phyloP scores from a whole-genome alignment of 805 yeast species.

The Teunomyces pallodes region DNA sequence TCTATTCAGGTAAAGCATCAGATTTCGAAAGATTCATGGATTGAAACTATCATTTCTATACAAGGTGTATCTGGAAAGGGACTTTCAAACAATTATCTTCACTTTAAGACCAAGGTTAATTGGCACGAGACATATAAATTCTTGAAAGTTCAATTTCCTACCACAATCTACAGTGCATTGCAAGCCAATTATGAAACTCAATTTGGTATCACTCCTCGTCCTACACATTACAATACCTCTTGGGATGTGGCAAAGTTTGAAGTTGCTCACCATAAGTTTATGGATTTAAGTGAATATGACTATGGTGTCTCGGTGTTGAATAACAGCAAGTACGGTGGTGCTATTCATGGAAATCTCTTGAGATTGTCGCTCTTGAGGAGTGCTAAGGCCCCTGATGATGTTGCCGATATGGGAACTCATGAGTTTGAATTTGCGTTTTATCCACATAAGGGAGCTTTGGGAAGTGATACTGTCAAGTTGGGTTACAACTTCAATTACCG shows the following conservation, averaged over 20 bases:
- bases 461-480: conserved; percentile 61
- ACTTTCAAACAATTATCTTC: conserved; percentile 31
- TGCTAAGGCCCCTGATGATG: conserved; percentile 91
- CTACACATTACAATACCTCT: conserved; percentile 90
- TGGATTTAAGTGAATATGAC: conserved; percentile 81
- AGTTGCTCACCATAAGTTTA: conserved; percentile 90
- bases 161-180: conserved; percentile 66
- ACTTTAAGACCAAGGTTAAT: conserved; percentile 49
- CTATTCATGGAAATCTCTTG: conserved; percentile 90
- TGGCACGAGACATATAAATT: conserved; percentile 91
- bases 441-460: conserved; percentile 75
- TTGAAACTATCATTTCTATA: conserved; percentile 68
- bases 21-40: conserved; percentile 54
- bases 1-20: conserved; percentile 61
- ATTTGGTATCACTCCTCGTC: conserved; percentile 86
- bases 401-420: conserved; percentile 92
- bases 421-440: conserved; percentile 76
- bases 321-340: conserved; percentile 86
- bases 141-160: conserved; percentile 93
- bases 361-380: conserved; percentile 83
- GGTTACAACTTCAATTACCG: conserved; percentile 79
- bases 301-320: conserved; percentile 87
- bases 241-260: conserved; percentile 98
- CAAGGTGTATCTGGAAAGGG: conserved; percentile 55
- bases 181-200: conserved; percentile 88